These are phyloP conservation scores for Candida tibetensis DNA, from an alignment of 805 yeast species.

Conservation along the genomic window DNA sequence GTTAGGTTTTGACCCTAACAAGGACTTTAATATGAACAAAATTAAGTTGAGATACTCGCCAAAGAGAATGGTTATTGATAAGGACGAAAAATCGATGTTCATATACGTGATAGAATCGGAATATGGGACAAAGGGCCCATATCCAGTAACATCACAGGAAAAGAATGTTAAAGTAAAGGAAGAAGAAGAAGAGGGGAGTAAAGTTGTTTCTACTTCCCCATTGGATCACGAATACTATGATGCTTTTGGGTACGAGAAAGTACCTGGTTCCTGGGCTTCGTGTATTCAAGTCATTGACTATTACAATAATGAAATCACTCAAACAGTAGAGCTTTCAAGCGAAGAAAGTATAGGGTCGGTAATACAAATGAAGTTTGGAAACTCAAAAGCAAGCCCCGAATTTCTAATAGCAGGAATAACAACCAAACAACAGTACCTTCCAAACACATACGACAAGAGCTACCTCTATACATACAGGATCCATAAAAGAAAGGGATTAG, in stretches of 20 bases:
- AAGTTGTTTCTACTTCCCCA: neutral
- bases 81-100: slow-evolving; percentile 12
- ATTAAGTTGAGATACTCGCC: slow-evolving; percentile 53
- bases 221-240: slow-evolving; percentile 36
- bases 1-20: slow-evolving; percentile 22
- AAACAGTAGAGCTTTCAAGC: slow-evolving; percentile 43
- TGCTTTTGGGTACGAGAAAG: slow-evolving; percentile 43
- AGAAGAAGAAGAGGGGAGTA: slow-evolving; percentile 8
- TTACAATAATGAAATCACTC: slow-evolving; percentile 29
- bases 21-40: slow-evolving; percentile 27
- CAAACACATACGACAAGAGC: slow-evolving; percentile 22
- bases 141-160: slow-evolving; percentile 6
- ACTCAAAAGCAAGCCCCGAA: slow-evolving; percentile 17
- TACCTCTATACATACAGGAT: slow-evolving; percentile 39
- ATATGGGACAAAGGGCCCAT: slow-evolving; percentile 32
- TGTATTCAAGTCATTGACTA: slow-evolving; percentile 51
- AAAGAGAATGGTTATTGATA: slow-evolving; percentile 33
- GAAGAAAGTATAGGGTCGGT: slow-evolving; percentile 45
- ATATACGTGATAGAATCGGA: slow-evolving; percentile 49
- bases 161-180: slow-evolving; percentile 13
- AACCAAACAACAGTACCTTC: slow-evolving; percentile 24
- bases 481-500: slow-evolving; percentile 12
- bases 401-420: slow-evolving; percentile 49
- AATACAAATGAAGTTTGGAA: slow-evolving; percentile 28
- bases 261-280: slow-evolving; percentile 44